A percentile compares a stretch with the other conserved stretches of the same genome.
phyloP scores from a whole-genome alignment of 805 yeast species.

The Spathaspora passalidarum region DNA sequence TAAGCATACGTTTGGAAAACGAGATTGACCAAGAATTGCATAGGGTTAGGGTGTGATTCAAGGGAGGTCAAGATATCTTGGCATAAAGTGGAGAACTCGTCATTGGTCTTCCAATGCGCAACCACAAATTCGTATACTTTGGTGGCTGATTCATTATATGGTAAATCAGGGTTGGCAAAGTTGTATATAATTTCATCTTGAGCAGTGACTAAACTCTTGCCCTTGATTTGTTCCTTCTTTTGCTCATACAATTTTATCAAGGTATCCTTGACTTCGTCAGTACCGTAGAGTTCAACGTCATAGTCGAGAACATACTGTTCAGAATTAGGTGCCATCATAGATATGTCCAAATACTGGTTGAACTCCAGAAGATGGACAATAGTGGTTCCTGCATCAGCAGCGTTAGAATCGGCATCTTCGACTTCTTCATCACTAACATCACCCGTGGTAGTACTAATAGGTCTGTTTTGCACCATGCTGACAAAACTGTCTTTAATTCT shows the following conservation, averaged over 20 bases:
- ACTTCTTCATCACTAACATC: slow-evolving; percentile 17
- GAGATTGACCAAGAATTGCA: slow-evolving; percentile 50
- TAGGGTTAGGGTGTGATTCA: slow-evolving; percentile 16
- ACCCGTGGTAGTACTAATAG: not conserved
- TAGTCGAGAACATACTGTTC: slow-evolving; percentile 28
- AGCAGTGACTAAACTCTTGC: slow-evolving; percentile 20
- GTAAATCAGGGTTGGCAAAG: slow-evolving; percentile 34
- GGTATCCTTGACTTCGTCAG: slow-evolving; percentile 22
- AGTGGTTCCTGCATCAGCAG: not conserved
- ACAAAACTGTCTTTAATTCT: slow-evolving; percentile 68
- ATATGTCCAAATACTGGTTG: slow-evolving; percentile 35
- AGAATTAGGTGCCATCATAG: slow-evolving; percentile 26
- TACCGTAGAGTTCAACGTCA: slow-evolving; percentile 35
- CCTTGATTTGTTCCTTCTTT: slow-evolving; percentile 15
- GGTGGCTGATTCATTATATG: slow-evolving; percentile 33
- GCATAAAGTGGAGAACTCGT: slow-evolving; percentile 32
- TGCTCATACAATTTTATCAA: slow-evolving; percentile 26
- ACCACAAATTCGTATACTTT: slow-evolving; percentile 41
- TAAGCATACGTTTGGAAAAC: slow-evolving; percentile 71
- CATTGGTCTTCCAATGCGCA: slow-evolving; percentile 38
- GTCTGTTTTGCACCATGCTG: slow-evolving; percentile 15
- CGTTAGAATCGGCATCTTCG: slow-evolving; percentile 17
- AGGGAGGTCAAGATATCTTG: slow-evolving; percentile 25
- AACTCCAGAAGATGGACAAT: slow-evolving; percentile 36
- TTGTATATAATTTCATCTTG: slow-evolving; percentile 39